These are phyloP conservation scores for Chalaropsis ovoidea DNA, from an alignment of 2,329 filamentous ascomycete species.

Conservation along the genomic window DNA sequence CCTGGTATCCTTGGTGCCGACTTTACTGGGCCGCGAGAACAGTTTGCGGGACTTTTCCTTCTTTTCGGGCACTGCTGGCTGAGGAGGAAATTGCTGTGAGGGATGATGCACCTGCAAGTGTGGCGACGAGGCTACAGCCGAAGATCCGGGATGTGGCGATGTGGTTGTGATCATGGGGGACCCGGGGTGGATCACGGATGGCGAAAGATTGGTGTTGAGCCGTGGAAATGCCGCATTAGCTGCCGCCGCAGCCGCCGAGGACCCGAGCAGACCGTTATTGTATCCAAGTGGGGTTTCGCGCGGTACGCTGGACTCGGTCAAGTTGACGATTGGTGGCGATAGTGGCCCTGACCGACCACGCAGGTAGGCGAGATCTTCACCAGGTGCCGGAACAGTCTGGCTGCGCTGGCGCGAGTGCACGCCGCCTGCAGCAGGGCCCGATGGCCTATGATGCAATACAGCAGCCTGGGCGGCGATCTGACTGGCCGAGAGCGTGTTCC, in stretches of 20 bases:
- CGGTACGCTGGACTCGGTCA: conserved; percentile 55
- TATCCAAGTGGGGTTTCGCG: conserved; percentile 48
- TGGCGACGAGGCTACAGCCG: conserved; percentile 35
- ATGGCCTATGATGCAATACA: conserved; percentile 51
- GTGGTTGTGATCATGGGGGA: conserved; percentile 11
- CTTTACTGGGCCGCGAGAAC: conserved; percentile 68
- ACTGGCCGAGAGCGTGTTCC: conserved; percentile 49
- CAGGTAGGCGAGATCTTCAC: conserved; percentile 34
- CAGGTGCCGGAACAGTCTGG: conserved; percentile 48
- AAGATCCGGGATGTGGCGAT: background rate
- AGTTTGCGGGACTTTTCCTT: conserved; percentile 71
- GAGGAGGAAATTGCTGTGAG: conserved; percentile 30
- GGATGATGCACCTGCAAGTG: conserved; percentile 36
- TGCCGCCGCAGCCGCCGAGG: conserved; percentile 57
- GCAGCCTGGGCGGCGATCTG: conserved; percentile 73
- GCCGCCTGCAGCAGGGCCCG: conserved; percentile 23
- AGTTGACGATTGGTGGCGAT: conserved; percentile 52
- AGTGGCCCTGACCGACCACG: conserved; percentile 34
- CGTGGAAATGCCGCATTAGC: conserved; percentile 65
- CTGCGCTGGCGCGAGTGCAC: conserved; percentile 57
- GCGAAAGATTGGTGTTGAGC: conserved; percentile 19
- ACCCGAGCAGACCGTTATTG: conserved; percentile 52
- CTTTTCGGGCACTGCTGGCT: conserved; percentile 55
- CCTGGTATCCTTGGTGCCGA: conserved; percentile 58
- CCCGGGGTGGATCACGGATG: conserved; percentile 5